A percentile compares a stretch with the other conserved stretches of the same genome.
Conservation (phyloP, 2,329 filamentous ascomycete species). For the Diplodia seriata region DNA sequence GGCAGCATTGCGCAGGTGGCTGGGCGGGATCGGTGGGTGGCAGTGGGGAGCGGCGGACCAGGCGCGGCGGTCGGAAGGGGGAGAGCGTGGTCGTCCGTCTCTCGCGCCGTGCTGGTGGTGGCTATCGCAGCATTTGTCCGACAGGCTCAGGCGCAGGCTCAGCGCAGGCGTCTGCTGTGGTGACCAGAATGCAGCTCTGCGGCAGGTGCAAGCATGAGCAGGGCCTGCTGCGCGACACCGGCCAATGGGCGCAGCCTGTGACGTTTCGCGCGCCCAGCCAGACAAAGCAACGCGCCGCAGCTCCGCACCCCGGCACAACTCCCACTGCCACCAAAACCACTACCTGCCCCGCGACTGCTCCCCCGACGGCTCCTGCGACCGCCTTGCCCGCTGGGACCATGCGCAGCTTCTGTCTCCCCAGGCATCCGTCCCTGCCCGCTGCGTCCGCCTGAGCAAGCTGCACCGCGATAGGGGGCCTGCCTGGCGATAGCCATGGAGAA, state of each 20-base stretch:
- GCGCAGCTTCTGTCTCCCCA: constrained; percentile 10
- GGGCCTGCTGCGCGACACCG: constrained; percentile 22
- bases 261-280: constrained; percentile 18
- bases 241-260: constrained; percentile 19
- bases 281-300: constrained; percentile 15
- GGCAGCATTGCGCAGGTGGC: constrained; percentile 30
- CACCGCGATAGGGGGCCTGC: constrained; percentile 23
- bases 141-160: constrained; percentile 9
- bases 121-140: constrained; percentile 32
- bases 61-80: constrained; percentile 19
- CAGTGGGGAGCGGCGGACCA: not conserved
- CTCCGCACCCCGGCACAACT: constrained; percentile 5
- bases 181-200: constrained; percentile 13
- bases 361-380: not conserved
- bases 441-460: constrained; percentile 13
- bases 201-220: constrained; percentile 24
- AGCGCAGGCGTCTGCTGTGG: constrained; percentile 6
- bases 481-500: constrained; percentile 42
- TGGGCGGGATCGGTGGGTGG: constrained; percentile 23
- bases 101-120: constrained; percentile 17
- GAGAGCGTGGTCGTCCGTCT: constrained; percentile 16
- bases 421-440: not conserved
- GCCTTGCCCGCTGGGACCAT: constrained; percentile 13
- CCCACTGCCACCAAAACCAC: not conserved
- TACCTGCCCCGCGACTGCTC: too few relatives aligned